These are phyloP conservation scores for Euphorbia tirucalli DNA, from an alignment of 345 rosid genomes.

Conservation along the genomic window DNA sequence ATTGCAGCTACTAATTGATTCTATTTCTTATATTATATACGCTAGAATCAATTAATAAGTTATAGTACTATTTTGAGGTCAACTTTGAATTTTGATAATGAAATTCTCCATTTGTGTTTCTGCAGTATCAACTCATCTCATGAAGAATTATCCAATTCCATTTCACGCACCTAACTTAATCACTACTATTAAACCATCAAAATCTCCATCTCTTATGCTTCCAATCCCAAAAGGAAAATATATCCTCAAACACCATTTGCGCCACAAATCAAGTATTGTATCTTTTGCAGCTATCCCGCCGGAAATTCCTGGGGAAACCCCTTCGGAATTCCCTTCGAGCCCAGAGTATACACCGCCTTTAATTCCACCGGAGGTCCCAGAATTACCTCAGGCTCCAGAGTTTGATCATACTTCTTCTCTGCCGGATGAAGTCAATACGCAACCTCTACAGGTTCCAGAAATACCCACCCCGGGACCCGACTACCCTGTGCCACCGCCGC, in stretches of 20 bases:
- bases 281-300: background rate
- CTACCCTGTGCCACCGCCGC: slow-evolving; percentile 18
- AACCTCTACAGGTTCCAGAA: slow-evolving; percentile 15
- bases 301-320: slow-evolving; percentile 4
- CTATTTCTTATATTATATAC: too few relatives aligned
- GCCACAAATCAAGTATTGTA: background rate
- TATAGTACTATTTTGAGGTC: too few relatives aligned
- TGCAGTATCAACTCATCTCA: slow-evolving; percentile 10
- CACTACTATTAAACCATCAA: background rate
- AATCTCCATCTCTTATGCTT: background rate
- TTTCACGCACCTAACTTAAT: background rate
- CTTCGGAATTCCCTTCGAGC: slow-evolving; percentile 22
- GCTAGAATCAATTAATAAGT: too few relatives aligned
- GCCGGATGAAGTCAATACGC: slow-evolving; percentile 11
- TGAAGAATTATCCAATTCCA: slow-evolving; percentile 19
- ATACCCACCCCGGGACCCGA: slow-evolving; percentile 16
- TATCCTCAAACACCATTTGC: too few relatives aligned
- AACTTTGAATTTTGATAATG: too few relatives aligned
- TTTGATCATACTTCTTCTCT: slow-evolving; percentile 20
- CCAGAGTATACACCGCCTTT: slow-evolving; percentile 12
- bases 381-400: background rate
- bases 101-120: slow-evolving; percentile 2
- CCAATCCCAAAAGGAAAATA: background rate
- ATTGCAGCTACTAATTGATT: background rate
- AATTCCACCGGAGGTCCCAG: slow-evolving; percentile 25